Base-by-base conservation (phyloP, 208 protist species). In the Trypanosoma brucei region DNA sequence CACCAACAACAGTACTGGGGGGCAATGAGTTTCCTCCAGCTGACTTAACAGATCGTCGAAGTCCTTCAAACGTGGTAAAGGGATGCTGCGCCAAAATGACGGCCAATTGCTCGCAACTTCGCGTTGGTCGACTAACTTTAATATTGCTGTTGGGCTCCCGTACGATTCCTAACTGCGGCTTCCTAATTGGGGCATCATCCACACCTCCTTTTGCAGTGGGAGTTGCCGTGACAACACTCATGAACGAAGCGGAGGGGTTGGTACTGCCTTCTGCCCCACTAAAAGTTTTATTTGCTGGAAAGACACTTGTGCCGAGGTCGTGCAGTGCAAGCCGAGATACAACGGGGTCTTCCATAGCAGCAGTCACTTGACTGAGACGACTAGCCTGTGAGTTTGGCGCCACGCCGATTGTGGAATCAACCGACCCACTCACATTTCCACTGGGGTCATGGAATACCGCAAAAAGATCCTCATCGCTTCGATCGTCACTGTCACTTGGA, bases 391-490 rank as follows among this genome's bases (percentile, higher is more conserved):
- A 22, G 22, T 22, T 22, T 22, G 22, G 22, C 22, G 22, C 22
- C 22, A 22, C 22, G 22, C 22, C 22, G 22, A 22, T 22, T 22
- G 22, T 22, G 22, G 22, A 22, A 22, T 22, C 22, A 22, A 22
- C 22, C 22, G 22, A 22, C 22, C 22, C 22, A 22, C 22, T 36
- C 3, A 4, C 45, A 7, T 34, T 38, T 11, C 59, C 9, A 9
- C 6, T 31, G 2, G 52, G 52, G 11, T 50, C 33, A 46, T 55
- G 33, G 59, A 73, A 73, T 30, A 90, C 62, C 22, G 79, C 77
- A 37, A 90, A 90, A 42, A 72, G 72, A 59, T 90, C 77, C n/a
- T 89, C 79, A 53, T 81, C 81, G 22, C 72, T 62, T 1, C 75
- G 65, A 52, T 63, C 60, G 52, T 55, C 33, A 40, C 46, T 35